phyloP scores from a whole-genome alignment of 371 early-diverging fungal genomes.

The Mortierella sp. region DNA sequence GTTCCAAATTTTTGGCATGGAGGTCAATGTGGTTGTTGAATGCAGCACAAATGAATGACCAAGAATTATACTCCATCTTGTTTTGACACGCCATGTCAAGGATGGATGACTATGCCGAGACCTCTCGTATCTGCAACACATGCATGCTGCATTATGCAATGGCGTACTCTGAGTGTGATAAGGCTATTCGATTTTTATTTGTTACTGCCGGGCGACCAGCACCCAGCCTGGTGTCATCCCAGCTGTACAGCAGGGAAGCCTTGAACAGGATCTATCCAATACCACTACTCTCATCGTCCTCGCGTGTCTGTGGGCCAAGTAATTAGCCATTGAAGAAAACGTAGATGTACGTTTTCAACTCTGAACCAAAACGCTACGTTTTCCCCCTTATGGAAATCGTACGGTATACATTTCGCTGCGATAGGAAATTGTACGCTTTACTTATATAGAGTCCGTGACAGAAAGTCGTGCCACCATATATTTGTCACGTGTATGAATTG shows the following conservation, averaged over 20 bases:
- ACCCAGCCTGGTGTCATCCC: constrained; percentile 2
- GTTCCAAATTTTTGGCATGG: constrained; percentile 7
- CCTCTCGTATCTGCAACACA: not conserved
- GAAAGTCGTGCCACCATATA: too few species aligned
- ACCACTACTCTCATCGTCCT: not conserved
- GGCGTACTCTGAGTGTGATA: not conserved
- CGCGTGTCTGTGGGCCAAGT: not conserved
- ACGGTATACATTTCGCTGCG: too few species aligned
- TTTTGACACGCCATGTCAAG: not conserved
- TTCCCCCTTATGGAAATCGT: too few species aligned
- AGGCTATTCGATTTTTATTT: not conserved
- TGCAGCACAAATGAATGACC: not conserved
- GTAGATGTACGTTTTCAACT: too few species aligned
- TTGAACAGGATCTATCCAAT: not conserved
- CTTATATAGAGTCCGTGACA: too few species aligned
- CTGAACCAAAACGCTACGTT: too few species aligned
- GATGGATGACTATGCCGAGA: constrained; percentile 1
- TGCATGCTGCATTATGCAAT: too few species aligned
- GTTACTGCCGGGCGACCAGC: not conserved
- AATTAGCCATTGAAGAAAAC: not conserved
- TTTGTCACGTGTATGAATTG: too few species aligned
- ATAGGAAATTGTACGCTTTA: too few species aligned
- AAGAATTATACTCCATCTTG: not conserved
- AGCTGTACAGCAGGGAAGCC: constrained; percentile 2
- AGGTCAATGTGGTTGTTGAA: not conserved